Percentiles rank a stretch among this genome's conserved stretches.
These are phyloP conservation scores for Alternaria brassicae DNA, from an alignment of 2,329 filamentous ascomycete genomes.

Conservation along the genomic window DNA sequence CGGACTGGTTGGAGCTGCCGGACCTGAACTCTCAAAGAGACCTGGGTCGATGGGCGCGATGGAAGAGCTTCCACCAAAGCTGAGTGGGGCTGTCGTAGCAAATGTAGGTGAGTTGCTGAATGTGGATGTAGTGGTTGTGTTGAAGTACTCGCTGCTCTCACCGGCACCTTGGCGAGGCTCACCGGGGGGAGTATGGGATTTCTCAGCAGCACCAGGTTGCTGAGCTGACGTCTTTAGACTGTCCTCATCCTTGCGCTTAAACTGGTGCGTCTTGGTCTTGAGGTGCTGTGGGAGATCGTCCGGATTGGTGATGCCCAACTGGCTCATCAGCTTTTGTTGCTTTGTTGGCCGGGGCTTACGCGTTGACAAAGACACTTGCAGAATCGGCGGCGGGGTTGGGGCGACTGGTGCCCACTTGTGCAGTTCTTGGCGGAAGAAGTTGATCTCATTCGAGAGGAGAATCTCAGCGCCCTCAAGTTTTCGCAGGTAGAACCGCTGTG, in stretches of 20 bases:
- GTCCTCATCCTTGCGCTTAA: slow-evolving; percentile 67
- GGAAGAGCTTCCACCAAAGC: slow-evolving; percentile 36
- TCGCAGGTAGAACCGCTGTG: slow-evolving; percentile 90
- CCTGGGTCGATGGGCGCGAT: slow-evolving; percentile 48
- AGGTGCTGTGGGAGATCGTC: slow-evolving; percentile 87
- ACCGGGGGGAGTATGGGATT: slow-evolving; percentile 49
- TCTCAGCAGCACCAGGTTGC: slow-evolving; percentile 44
- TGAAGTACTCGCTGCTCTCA: slow-evolving; percentile 44
- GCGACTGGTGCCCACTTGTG: slow-evolving; percentile 95
- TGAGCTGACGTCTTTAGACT: slow-evolving; percentile 40
- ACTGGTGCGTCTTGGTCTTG: slow-evolving; percentile 68
- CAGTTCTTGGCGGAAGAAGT: slow-evolving; percentile 93
- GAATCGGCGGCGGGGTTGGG: slow-evolving; percentile 80
- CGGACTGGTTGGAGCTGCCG: slow-evolving; percentile 41
- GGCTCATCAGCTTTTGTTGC: slow-evolving; percentile 90
- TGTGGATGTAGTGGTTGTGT: slow-evolving; percentile 29
- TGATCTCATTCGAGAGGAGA: slow-evolving; percentile 89
- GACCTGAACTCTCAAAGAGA: slow-evolving; percentile 44
- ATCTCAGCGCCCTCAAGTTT: slow-evolving; percentile 98
- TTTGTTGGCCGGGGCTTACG: slow-evolving; percentile 96
- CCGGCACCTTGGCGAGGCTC: slow-evolving; percentile 42
- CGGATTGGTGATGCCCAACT: slow-evolving; percentile 86
- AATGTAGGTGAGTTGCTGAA: slow-evolving; percentile 48
- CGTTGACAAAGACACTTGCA: slow-evolving; percentile 88
- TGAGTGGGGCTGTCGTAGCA: slow-evolving; percentile 39